phyloP scores from a whole-genome alignment of 441 rosid genomes.

The Adansonia gregorii region DNA sequence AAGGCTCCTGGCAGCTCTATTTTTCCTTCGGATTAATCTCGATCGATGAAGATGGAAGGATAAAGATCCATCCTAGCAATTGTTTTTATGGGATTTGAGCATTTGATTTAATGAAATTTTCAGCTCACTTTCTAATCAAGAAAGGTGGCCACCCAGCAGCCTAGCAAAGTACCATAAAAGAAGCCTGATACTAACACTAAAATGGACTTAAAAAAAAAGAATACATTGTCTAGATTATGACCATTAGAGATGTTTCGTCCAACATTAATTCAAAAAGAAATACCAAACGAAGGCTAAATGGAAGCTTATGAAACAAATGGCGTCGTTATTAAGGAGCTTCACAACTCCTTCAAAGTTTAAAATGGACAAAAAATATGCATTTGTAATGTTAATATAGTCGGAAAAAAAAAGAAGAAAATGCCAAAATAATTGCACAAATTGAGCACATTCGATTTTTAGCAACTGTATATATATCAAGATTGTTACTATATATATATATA shows the following conservation, averaged over 20 bases:
- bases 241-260: conserved; percentile 10
- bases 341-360: conserved; percentile 6
- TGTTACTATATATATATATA: neutral
- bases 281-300: neutral
- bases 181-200: neutral
- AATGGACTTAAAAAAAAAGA: neutral
- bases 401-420: neutral
- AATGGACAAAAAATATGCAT: neutral
- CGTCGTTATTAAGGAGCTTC: conserved; percentile 33
- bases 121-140: neutral
- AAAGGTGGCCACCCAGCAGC: neutral
- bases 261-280: conserved; percentile 24
- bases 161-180: neutral
- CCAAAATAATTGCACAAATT: neutral
- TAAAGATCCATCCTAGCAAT: neutral
- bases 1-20: too few species aligned
- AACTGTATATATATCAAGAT: neutral
- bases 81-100: neutral
- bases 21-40: too few species aligned
- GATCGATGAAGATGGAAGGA: neutral
- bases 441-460: neutral
- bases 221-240: neutral
- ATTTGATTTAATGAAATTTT: neutral
- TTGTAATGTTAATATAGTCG: neutral
- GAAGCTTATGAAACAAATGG: conserved; percentile 16